Percentiles rank a stretch among this genome's conserved stretches.
Conservation (phyloP, 208 protist species). For the Leishmania mexicana region DNA sequence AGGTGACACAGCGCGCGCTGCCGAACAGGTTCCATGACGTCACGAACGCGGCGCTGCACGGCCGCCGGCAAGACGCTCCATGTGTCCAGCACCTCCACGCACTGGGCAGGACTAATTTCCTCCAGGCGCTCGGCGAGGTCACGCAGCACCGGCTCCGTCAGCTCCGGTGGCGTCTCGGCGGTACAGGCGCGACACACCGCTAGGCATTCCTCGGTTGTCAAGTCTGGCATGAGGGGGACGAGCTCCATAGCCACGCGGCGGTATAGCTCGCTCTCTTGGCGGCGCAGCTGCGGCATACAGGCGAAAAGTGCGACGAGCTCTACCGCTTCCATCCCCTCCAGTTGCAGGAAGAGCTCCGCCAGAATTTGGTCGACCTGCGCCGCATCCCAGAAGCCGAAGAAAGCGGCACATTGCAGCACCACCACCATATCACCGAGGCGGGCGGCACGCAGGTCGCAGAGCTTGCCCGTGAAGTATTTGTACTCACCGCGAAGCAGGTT, state of each 20-base stretch:
- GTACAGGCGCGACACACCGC: slow-evolving; percentile 56
- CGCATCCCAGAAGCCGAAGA: slow-evolving; percentile 92
- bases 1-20: slow-evolving; percentile 26
- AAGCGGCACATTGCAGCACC: slow-evolving; percentile 77
- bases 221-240: slow-evolving; percentile 49
- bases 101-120: slow-evolving; percentile 43
- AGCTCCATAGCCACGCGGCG: slow-evolving; percentile 45
- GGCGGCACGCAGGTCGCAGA: slow-evolving; percentile 75
- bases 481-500: slow-evolving; percentile 91
- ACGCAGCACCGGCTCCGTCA: slow-evolving; percentile 53
- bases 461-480: slow-evolving; percentile 94
- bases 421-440: slow-evolving; percentile 73
- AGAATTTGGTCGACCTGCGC: slow-evolving; percentile 78
- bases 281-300: slow-evolving; percentile 69
- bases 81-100: slow-evolving; percentile 68
- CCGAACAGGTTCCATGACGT: slow-evolving; percentile 29
- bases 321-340: slow-evolving; percentile 47
- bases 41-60: slow-evolving; percentile 21
- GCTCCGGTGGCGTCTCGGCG: slow-evolving; percentile 38
- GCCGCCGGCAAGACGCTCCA: slow-evolving; percentile 35
- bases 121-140: slow-evolving; percentile 42
- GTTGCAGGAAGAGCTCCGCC: slow-evolving; percentile 59
- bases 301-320: slow-evolving; percentile 75
- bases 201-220: slow-evolving; percentile 83
- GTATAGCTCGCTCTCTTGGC: slow-evolving; percentile 58